Percentiles rank a stretch among this genome's conserved stretches.
phyloP scores from a whole-genome alignment of 495 filamentous ascomycete genomes.

The Aspergillus conjunctus region DNA sequence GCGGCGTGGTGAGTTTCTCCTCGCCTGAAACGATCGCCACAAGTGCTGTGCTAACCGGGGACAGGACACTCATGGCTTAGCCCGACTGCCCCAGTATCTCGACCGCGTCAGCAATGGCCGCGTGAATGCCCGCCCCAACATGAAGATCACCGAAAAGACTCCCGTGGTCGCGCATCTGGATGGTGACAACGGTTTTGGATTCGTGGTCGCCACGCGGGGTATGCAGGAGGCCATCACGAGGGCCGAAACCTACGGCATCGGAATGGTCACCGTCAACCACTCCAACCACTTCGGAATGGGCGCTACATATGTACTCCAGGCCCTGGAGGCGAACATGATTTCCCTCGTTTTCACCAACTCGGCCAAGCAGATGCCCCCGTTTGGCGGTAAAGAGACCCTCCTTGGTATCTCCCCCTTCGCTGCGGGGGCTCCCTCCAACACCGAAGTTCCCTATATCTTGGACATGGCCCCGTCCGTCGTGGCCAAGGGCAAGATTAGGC shows the following conservation, averaged over 20 bases:
- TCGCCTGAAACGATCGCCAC: background rate
- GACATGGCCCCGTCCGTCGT: constrained; percentile 26
- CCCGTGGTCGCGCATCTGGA: constrained; percentile 35
- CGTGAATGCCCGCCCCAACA: constrained; percentile 23
- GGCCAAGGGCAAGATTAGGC: constrained; percentile 31
- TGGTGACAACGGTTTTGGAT: constrained; percentile 35
- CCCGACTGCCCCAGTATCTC: constrained; percentile 30
- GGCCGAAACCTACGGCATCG: constrained; percentile 30
- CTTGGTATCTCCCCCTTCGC: constrained; percentile 34
- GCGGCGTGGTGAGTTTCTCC: constrained; percentile 16
- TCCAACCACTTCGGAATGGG: constrained; percentile 38
- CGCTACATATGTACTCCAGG: constrained; percentile 29
- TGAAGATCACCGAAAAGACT: constrained; percentile 25
- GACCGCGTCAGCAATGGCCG: constrained; percentile 26
- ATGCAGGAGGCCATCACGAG: constrained; percentile 26
- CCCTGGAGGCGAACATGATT: constrained; percentile 24
- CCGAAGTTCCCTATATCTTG: constrained; percentile 19
- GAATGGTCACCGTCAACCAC: constrained; percentile 30
- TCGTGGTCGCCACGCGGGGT: constrained; percentile 27
- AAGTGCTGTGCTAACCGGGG: too few relatives aligned
- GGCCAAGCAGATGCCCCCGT: constrained; percentile 30
- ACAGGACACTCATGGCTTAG: constrained; percentile 35
- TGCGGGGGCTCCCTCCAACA: constrained; percentile 16
- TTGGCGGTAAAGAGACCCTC: constrained; percentile 27
- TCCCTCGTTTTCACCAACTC: constrained; percentile 37